Conservation (phyloP, 2,329 filamentous ascomycete genomes). For the Trichophaea hybrida region DNA sequence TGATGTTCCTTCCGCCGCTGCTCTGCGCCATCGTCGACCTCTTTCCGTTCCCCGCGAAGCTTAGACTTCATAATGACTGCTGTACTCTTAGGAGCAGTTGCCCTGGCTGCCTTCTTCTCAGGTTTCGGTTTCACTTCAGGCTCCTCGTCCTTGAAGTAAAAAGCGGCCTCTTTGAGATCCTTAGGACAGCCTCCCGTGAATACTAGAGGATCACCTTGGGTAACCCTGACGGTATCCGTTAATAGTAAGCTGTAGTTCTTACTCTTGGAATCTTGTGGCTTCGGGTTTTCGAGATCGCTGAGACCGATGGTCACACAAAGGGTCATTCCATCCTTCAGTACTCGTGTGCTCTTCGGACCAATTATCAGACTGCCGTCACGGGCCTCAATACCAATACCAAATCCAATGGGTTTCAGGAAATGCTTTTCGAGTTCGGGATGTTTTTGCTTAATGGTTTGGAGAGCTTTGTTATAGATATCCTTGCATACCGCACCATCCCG, state of each 20-base stretch:
- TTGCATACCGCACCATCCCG: slow-evolving; percentile 74
- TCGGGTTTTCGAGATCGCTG: slow-evolving; percentile 72
- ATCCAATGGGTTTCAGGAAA: slow-evolving; percentile 83
- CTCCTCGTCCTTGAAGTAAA: slow-evolving; percentile 97
- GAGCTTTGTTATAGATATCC: slow-evolving; percentile 81
- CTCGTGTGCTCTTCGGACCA: slow-evolving; percentile 70
- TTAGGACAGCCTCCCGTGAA: slow-evolving; percentile 89
- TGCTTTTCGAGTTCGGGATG: slow-evolving; percentile 92
- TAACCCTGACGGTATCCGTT: slow-evolving; percentile 85
- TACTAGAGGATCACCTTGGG: slow-evolving; percentile 50
- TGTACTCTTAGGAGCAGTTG: slow-evolving; percentile 77
- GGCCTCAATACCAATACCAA: slow-evolving; percentile 83
- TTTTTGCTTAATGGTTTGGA: slow-evolving; percentile 67
- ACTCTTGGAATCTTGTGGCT: slow-evolving; percentile 77
- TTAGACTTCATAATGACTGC: slow-evolving; percentile 56
- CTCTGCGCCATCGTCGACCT: slow-evolving; percentile 74
- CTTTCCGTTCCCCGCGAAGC: slow-evolving; percentile 66
- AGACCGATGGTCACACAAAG: slow-evolving; percentile 81
- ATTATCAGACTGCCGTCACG: slow-evolving; percentile 70
- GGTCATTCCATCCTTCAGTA: slow-evolving; percentile 93
- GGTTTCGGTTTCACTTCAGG: slow-evolving; percentile 79
- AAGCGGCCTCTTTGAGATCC: slow-evolving; percentile 85
- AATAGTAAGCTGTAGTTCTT: slow-evolving; percentile 79
- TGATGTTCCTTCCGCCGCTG: slow-evolving; percentile 80
- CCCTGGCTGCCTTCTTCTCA: slow-evolving; percentile 52